Conservation (phyloP, 805 yeast genomes). For the Yarrowia sp. region DNA sequence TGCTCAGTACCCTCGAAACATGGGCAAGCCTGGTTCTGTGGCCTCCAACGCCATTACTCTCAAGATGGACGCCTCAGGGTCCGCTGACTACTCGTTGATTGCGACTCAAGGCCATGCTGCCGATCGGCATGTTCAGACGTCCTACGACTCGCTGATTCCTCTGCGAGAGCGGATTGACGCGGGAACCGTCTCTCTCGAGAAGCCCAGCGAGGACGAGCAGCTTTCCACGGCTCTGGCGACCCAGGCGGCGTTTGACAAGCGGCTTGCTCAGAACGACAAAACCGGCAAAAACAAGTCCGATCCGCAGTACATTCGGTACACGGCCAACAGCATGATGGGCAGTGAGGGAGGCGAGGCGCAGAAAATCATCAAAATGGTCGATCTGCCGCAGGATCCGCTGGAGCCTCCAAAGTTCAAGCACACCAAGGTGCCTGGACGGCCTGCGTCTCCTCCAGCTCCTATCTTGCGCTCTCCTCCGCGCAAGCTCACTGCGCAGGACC, state of each 20-base stretch:
- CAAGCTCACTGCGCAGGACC: slow-evolving; percentile 65
- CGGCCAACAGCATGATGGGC: slow-evolving; percentile 43
- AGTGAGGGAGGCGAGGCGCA: slow-evolving; percentile 37
- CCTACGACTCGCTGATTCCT: slow-evolving; percentile 60
- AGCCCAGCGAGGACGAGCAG: slow-evolving; percentile 50
- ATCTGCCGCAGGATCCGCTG: slow-evolving; percentile 75
- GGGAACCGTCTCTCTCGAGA: slow-evolving; percentile 43
- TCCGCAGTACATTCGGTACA: slow-evolving; percentile 48
- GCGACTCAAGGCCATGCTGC: slow-evolving; percentile 39
- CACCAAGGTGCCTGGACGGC: slow-evolving; percentile 67
- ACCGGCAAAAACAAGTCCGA: slow-evolving; percentile 36
- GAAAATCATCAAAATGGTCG: slow-evolving; percentile 63
- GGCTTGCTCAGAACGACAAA: slow-evolving; percentile 44
- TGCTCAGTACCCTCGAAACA: slow-evolving; percentile 39
- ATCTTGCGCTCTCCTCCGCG: slow-evolving; percentile 50
- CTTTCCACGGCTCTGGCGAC: slow-evolving; percentile 55
- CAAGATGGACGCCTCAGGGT: slow-evolving; percentile 37
- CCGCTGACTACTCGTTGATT: slow-evolving; percentile 37
- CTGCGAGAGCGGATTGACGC: slow-evolving; percentile 48
- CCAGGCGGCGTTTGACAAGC: slow-evolving; percentile 50
- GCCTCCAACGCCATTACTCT: slow-evolving; percentile 35
- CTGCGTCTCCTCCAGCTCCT: slow-evolving; percentile 73
- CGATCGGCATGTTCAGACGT: slow-evolving; percentile 44
- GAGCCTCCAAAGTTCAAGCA: slow-evolving; percentile 75
- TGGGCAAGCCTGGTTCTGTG: slow-evolving; percentile 33